A percentile compares a stretch with the other conserved stretches of the same genome.
phyloP scores from a whole-genome alignment of 73 alveolate genomes.

The Tetrahymena borealis region DNA sequence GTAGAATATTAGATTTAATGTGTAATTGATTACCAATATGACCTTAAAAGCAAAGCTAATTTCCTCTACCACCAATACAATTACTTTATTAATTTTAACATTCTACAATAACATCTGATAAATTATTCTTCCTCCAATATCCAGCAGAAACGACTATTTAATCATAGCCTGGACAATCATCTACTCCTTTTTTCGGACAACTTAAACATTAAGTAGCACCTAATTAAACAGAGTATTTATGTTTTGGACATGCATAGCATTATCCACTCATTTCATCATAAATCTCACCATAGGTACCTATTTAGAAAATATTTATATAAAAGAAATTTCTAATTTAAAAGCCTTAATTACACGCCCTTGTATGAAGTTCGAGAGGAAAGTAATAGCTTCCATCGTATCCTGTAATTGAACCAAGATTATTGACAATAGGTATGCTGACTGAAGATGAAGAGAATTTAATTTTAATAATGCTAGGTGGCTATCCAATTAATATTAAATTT shows the following conservation, averaged over 20 bases:
- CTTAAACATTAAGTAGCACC: not conserved
- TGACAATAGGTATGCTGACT: not conserved
- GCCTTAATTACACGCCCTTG: not conserved
- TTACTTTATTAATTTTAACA: constrained; percentile 10
- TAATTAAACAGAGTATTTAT: not conserved
- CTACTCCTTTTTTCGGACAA: not conserved
- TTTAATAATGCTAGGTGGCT: not conserved
- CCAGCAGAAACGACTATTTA: not conserved
- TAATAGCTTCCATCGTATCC: not conserved
- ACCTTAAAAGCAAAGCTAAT: constrained; percentile 5
- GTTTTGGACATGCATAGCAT: not conserved
- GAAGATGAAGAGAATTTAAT: not conserved
- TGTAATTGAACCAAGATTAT: not conserved
- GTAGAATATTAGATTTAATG: too few species aligned
- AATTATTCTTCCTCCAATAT: constrained; percentile 36
- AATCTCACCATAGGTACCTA: not conserved
- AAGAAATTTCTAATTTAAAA: not conserved
- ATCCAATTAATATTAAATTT: not conserved
- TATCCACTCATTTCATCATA: not conserved
- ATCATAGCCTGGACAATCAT: not conserved
- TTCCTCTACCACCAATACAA: constrained; percentile 19
- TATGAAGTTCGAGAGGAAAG: not conserved
- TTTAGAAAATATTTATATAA: not conserved
- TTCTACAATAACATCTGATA: constrained; percentile 10
- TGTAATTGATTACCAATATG: not conserved